Evolutionary conservation across 768 basidiomycete genomes (phyloP), one percentile per base, ranked within the genome.

Genomic region (Kwoniella shandongensis): DNA sequence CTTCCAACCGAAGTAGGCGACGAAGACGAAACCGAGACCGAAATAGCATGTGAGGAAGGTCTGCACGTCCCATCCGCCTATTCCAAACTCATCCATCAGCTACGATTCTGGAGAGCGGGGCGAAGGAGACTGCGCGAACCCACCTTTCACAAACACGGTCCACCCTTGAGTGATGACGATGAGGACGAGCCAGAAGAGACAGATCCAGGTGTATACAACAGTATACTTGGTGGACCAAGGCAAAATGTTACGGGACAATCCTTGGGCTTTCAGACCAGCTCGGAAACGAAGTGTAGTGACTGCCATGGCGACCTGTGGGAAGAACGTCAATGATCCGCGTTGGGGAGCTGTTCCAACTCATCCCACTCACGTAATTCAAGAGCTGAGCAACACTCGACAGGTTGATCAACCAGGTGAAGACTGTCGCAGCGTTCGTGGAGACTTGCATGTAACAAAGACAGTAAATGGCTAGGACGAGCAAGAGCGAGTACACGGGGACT

Each of bases 1-100:
- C 69, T 83, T 83, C 57, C 85, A 82, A n/a, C 77, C 81, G 35
- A 81, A 8, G 76, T 88, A 94, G 6, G 41, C 29, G 39, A 53
- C 51, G 25, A 53, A 7, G 3, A 53, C 51, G 42, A 53, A 53
- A 4, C 22, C 51, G 26, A 53, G 39, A 20, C 51, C 51, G 18
- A 53, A 53, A 18, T 53, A 53, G 20, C 51, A 53, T 41, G 51
- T 53, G 25, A 53, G 40, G 51, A 53, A 53, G 5, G 6, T 22
- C 23, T 53, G 51, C 15, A 53, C 41, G 22, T 53, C 51, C 51
- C 51, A 53, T 41, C 51, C 51, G 22, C 51, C 51, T 11, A 26
- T 15, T n/a, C n/a, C 18, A 41, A 32, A 5, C 11, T 29, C 20
- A 23, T 27, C 6, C 44, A n/a, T 17, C 44, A 23, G 27, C 15